Evolutionary conservation across 1,139 yeast genomes (phyloP).

Genomic region (Geotrichum reessii): DNA sequence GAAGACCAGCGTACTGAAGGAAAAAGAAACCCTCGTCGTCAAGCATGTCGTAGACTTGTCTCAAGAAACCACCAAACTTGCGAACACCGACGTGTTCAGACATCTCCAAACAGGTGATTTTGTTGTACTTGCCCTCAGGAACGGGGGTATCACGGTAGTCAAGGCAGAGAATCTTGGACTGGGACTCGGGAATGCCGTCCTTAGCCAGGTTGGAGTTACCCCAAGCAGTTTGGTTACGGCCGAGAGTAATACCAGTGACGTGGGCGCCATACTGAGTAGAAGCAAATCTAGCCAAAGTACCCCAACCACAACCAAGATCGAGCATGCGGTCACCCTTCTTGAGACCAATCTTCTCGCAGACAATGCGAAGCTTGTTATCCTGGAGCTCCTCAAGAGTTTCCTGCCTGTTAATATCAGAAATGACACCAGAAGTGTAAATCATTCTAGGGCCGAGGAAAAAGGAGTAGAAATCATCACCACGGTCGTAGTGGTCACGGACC

Average conservation of each 20-base stretch:
- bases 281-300: constrained; percentile 81
- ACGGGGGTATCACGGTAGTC: constrained; percentile 90
- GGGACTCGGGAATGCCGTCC: constrained; percentile 63
- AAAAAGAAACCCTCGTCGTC: constrained; percentile 88
- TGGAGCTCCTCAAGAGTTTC: constrained; percentile 83
- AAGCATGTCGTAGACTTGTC: constrained; percentile 77
- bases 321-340: constrained; percentile 66
- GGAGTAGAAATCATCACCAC: constrained; percentile 92
- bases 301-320: constrained; percentile 96
- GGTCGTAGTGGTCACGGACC: constrained; percentile 91
- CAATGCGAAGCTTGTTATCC: constrained; percentile 82
- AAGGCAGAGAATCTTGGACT: constrained; percentile 71
- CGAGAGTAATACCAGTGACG: constrained; percentile 86
- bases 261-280: constrained; percentile 78
- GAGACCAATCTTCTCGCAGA: constrained; percentile 80
- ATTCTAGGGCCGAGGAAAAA: constrained; percentile 94
- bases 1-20: constrained; percentile 84
- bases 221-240: constrained; percentile 87
- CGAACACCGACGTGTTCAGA: constrained; percentile 95
- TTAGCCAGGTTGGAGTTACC: constrained; percentile 65
- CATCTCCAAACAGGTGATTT: constrained; percentile 90
- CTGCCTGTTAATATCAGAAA: constrained; percentile 62
- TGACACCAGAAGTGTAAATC: constrained; percentile 87
- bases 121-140: constrained; percentile 70
- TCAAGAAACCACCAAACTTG: constrained; percentile 67